Base-by-base conservation (phyloP, 2,329 filamentous ascomycete species). In the Beauveria scarabaeidicola region DNA sequence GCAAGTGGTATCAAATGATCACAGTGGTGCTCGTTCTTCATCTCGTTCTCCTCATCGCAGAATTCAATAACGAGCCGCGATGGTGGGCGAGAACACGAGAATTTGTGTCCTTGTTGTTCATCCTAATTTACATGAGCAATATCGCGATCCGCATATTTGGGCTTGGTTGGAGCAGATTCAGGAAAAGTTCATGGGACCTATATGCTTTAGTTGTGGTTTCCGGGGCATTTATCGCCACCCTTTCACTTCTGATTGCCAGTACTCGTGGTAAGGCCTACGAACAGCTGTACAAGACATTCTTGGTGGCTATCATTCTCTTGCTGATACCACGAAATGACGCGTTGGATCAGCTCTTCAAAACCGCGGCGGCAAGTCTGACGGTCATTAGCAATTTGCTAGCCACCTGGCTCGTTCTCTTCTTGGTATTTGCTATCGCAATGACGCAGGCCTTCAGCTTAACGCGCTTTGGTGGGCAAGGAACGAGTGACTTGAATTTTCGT, bases 291-390 rank as follows among this genome's bases (percentile, higher is more conserved):
- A 99, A 99, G 74, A 83, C 96, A 62, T 97, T 96, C 72, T 81
- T 99, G 36, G 94, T 97, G 21, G 88, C 90, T 9, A 88, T 97
- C 58, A 87, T 94, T 2, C 80, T 97, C 9, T 79, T 99, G 55
- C 82, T 99, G 38, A 99, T 99, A 62, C 94, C 94, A 1, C 85
- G 95, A 55, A 99, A 99, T 70, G 95, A 99, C 67, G 92, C 96
- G 53, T 82, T 99, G 23, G 95, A 99, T 70, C 94, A 99, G 71
- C 84, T 99, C 0, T 99, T 99, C 84, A 99, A 99, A 74, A 99
- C 95, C 1, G 95, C 93, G 0, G 94, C 94, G 11, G 94, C 93
- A 57, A 96, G 90, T 84, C 76, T 99, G 66, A 88, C 90, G 2
- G 86, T 90, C 19, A 99, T 99, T 66, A 84, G 88, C 61, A 99